Evolutionary conservation across 2,329 filamentous ascomycete genomes (phyloP).

Genomic region (Emericellopsis cladophorae): DNA sequence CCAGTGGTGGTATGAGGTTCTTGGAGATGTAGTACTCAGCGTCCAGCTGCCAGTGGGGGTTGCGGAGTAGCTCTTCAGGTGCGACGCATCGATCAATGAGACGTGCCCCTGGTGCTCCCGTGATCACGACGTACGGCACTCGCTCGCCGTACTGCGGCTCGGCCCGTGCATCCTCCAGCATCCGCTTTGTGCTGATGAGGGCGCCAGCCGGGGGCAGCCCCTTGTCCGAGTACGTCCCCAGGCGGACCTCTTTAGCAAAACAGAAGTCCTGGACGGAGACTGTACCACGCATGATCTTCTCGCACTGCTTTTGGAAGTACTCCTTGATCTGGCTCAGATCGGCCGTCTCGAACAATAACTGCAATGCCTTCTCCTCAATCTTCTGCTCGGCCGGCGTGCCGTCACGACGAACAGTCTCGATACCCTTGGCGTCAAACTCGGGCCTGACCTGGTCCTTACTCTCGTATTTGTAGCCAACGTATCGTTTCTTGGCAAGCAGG

Average conservation of each 20-base stretch:
- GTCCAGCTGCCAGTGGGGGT: conserved; percentile 70
- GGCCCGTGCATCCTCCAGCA: conserved; percentile 73
- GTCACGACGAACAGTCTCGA: conserved; percentile 91
- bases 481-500: conserved; percentile 90
- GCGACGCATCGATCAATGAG: conserved; percentile 84
- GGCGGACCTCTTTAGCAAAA: conserved; percentile 82
- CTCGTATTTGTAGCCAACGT: conserved; percentile 97
- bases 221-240: conserved; percentile 71
- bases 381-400: conserved; percentile 93
- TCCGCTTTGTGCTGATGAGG: conserved; percentile 72
- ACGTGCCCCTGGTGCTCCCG: conserved; percentile 73
- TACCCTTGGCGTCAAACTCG: conserved; percentile 95
- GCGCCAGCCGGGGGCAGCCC: conserved; percentile 76
- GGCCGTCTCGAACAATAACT: conserved; percentile 77
- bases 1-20: conserved; percentile 86
- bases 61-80: conserved; percentile 68
- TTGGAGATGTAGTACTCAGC: conserved; percentile 96
- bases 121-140: conserved; percentile 86
- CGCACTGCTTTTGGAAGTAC: conserved; percentile 84
- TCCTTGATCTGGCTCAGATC: conserved; percentile 80
- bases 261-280: conserved; percentile 93
- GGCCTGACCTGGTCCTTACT: conserved; percentile 60
- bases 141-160: conserved; percentile 94
- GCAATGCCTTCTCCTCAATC: conserved; percentile 86
- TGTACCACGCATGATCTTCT: conserved; percentile 80